Evolutionary conservation across 75 land plant genomes (phyloP), one percentile per base, ranked within the genome.

Genomic region (Pinus taeda): DNA sequence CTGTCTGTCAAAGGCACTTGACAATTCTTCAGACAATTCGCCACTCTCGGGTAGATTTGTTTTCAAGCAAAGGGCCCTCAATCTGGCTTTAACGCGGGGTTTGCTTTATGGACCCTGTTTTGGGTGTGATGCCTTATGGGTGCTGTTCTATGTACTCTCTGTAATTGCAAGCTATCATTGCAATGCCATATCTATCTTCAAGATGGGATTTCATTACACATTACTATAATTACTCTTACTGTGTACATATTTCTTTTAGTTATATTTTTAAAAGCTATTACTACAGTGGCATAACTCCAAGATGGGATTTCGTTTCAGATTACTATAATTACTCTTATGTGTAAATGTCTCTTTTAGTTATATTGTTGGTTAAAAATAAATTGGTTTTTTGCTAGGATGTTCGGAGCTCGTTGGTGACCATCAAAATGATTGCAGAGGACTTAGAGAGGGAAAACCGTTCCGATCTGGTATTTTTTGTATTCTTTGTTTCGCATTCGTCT

Each of bases 381-480:
- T 39, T 64, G 18, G 17, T 66, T 78, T 22, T 24, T 15, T 58
- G 62, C 75, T 79, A 90, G 92, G 92, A 87, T n/a, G 81, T 90
- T 8, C 81, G 89, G 58, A 87, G 65, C 75, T 79, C 82, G 4
- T 11, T 86, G 67, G 57, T 62, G 73, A 55, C 83, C 71, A 76
- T 88, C 67, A 94, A 90, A 81, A 80, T 79, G 18, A 62, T 94
- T 18, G 97, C 88, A 6, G 89, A 90, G 60, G 97, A 92, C 62
- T 74, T 94, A 78, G 97, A 92, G 90, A 87, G 21, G 64, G 86
- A 86, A 6, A 71, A 83, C 33, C 64, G 82, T 71, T 55, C 77
- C 45, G 84, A 90, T 9, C 74, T 79, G 83, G 97, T 94, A 71
- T 39, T 17, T 15, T 42, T 17, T 30, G 15, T 36, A 3, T 24